phyloP scores from a whole-genome alignment of 345 rosid species.

The Schrenkiella parvula region DNA sequence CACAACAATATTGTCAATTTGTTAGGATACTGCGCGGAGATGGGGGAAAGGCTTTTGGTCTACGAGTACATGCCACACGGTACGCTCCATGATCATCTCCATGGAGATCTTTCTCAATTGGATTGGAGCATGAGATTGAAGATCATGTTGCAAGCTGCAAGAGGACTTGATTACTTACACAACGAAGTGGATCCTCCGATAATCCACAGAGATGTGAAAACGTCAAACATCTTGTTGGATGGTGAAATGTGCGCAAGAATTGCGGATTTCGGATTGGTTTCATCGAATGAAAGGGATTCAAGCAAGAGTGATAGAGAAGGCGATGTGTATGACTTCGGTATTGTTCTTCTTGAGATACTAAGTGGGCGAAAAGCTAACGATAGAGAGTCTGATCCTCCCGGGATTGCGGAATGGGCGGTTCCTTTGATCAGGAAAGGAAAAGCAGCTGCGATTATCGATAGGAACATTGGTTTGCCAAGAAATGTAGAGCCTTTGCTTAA shows the following conservation, averaged over 20 bases:
- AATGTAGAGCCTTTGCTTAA: constrained; percentile 84
- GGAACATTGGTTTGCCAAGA: constrained; percentile 58
- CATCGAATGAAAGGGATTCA: constrained; percentile 52
- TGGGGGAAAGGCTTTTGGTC: constrained; percentile 85
- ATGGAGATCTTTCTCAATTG: constrained; percentile 68
- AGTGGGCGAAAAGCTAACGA: constrained; percentile 83
- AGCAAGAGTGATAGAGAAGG: constrained; percentile 46
- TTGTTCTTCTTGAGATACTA: constrained; percentile 71
- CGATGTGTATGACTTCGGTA: constrained; percentile 71
- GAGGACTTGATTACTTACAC: constrained; percentile 86
- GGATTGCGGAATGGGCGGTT: constrained; percentile 70
- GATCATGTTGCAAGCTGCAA: constrained; percentile 72
- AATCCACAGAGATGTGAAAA: constrained; percentile 65
- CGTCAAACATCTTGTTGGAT: constrained; percentile 76
- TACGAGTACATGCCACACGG: constrained; percentile 91
- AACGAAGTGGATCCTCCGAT: constrained; percentile 63
- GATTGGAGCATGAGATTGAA: constrained; percentile 73
- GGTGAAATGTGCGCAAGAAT: constrained; percentile 77
- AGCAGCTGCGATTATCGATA: constrained; percentile 71
- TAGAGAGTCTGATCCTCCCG: constrained; percentile 55
- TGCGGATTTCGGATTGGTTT: constrained; percentile 71
- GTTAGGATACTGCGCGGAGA: constrained; percentile 79
- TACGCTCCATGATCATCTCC: constrained; percentile 80
- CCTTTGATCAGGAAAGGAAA: constrained; percentile 64
- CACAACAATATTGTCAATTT: constrained; percentile 82